Conservation (phyloP, 2,329 filamentous ascomycete genomes). For the Talaromyces sp. region DNA sequence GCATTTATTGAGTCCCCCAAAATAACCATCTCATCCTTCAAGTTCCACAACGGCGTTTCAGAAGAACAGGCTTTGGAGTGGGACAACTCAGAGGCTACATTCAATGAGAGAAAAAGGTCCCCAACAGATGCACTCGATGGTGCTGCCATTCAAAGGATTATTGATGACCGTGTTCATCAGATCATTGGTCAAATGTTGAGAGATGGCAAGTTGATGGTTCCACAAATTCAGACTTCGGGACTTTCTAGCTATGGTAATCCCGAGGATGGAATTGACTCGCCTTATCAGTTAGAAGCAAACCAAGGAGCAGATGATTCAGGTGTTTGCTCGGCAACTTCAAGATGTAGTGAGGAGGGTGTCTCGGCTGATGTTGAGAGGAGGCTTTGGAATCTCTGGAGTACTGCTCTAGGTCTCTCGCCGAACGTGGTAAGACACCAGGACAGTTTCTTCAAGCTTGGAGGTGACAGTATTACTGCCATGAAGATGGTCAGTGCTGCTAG, state of each 20-base stretch:
- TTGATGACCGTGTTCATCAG: conserved; percentile 39
- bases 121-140: conserved; percentile 21
- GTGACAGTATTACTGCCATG: conserved; percentile 47
- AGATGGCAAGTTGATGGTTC: conserved; percentile 29
- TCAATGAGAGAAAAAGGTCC: conserved; percentile 17
- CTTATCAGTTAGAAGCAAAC: conserved; percentile 18
- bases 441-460: conserved; percentile 48
- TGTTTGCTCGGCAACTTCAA: conserved; percentile 32
- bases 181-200: conserved; percentile 38
- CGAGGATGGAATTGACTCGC: conserved; percentile 21
- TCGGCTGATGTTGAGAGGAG: conserved; percentile 36
- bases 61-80: conserved; percentile 12
- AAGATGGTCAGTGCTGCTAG: conserved; percentile 45
- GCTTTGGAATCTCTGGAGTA: conserved; percentile 43
- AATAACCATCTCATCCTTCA: conserved; percentile 25
- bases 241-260: conserved; percentile 17
- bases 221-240: conserved; percentile 15
- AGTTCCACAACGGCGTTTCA: conserved; percentile 11
- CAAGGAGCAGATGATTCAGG: conserved; percentile 25
- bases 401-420: conserved; percentile 37
- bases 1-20: conserved; percentile 36
- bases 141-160: conserved; percentile 32
- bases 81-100: conserved; percentile 17
- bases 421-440: conserved; percentile 38
- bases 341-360: conserved; percentile 33